A percentile compares a stretch with the other conserved stretches of the same genome.
Evolutionary conservation across 257 asterid species (phyloP).

Genomic region (Solanum raphanifolium): DNA sequence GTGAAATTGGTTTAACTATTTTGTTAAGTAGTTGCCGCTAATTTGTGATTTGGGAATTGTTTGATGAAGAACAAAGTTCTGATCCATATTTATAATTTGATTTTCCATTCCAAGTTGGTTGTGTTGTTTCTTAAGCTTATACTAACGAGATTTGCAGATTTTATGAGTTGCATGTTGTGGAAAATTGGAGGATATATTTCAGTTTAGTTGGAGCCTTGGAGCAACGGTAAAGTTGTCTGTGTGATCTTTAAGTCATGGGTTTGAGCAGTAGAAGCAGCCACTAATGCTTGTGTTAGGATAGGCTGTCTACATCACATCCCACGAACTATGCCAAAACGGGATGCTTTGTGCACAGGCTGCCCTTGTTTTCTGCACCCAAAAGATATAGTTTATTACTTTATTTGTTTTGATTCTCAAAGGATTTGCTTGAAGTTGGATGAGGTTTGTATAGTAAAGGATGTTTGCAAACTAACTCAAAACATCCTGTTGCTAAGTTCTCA

Average conservation of each 20-base stretch:
- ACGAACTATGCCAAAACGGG: background rate
- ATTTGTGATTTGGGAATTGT: background rate
- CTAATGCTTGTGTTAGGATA: background rate
- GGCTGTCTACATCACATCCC: background rate
- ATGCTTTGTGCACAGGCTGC: background rate
- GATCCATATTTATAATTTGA: background rate
- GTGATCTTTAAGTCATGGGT: background rate
- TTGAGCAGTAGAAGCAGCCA: background rate
- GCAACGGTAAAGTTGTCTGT: background rate
- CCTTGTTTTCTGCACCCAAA: background rate
- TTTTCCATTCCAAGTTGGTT: background rate
- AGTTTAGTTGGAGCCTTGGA: background rate
- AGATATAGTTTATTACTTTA: background rate
- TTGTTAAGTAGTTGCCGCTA: background rate
- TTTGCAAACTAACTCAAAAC: background rate
- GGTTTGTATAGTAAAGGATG: background rate
- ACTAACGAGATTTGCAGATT: background rate
- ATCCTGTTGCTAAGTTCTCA: background rate
- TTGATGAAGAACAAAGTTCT: background rate
- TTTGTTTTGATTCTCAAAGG: background rate
- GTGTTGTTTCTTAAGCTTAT: background rate
- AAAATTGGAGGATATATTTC: background rate
- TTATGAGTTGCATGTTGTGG: background rate
- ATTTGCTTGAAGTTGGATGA: background rate
- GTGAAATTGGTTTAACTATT: background rate